Conservation (phyloP, 2,329 filamentous ascomycete species). For the Coniochaeta hoffmannii region DNA sequence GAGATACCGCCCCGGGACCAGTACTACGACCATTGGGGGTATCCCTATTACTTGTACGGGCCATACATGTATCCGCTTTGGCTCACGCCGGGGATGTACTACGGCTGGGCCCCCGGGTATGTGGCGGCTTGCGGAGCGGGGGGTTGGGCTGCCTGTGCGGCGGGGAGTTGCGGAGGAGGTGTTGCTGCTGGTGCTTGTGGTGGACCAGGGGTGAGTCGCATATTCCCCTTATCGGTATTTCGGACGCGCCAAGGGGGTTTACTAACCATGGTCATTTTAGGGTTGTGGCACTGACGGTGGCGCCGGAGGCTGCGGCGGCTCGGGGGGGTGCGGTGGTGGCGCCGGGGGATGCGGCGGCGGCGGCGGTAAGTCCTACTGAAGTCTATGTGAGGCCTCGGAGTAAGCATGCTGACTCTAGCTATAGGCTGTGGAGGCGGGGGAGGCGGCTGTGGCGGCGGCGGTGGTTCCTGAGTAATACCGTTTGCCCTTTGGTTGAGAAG, state of each 20-base stretch:
- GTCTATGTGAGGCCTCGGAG: not conserved
- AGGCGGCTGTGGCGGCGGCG: constrained; percentile 8
- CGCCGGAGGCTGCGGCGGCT: not conserved
- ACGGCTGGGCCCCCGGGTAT: constrained; percentile 31
- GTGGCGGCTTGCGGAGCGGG: constrained; percentile 25
- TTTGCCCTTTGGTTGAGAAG: too few species aligned
- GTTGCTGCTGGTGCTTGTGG: constrained; percentile 37
- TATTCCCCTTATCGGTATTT: not conserved
- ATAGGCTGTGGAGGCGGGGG: constrained; percentile 7
- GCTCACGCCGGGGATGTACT: constrained; percentile 37
- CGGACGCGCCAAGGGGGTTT: not conserved
- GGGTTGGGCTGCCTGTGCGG: constrained; percentile 31
- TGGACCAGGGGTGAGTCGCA: constrained; percentile 21
- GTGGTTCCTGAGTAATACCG: too few species aligned
- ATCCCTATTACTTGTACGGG: constrained; percentile 40
- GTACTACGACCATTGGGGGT: constrained; percentile 49
- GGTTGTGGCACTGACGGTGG: constrained; percentile 4
- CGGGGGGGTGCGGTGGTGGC: constrained; percentile 4
- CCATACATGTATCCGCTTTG: constrained; percentile 36
- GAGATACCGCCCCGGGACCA: constrained; percentile 37
- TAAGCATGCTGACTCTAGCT: not conserved
- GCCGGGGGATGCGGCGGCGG: constrained; percentile 9
- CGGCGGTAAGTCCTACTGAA: constrained; percentile 2
- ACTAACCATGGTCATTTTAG: constrained; percentile 2
- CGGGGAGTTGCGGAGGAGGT: constrained; percentile 41